Evolutionary conservation across 2,329 filamentous ascomycete genomes (phyloP).

Genomic region (Ophiostoma sp.): DNA sequence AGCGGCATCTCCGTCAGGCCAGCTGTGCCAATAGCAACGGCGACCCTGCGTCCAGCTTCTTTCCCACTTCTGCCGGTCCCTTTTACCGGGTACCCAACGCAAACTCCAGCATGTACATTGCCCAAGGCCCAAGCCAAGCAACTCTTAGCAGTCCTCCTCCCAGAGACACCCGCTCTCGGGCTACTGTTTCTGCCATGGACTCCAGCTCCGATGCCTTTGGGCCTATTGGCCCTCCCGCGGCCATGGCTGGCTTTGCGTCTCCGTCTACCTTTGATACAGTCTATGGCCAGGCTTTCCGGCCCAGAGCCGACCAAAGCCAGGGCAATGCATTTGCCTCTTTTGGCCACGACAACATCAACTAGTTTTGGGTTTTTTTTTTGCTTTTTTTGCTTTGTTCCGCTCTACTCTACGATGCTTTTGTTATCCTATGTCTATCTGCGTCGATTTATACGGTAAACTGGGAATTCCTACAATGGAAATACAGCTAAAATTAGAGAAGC

Average conservation of each 20-base stretch:
- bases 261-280: background rate
- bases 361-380: background rate
- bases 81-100: background rate
- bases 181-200: background rate
- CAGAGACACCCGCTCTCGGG: background rate
- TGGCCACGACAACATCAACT: background rate
- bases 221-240: background rate
- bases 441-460: background rate
- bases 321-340: background rate
- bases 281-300: background rate
- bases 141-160: background rate
- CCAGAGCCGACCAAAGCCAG: background rate
- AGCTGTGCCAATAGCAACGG: background rate
- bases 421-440: background rate
- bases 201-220: background rate
- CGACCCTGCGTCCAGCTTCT: background rate
- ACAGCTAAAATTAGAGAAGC: background rate
- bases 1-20: background rate
- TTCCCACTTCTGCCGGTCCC: background rate
- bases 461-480: background rate
- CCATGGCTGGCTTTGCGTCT: background rate
- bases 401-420: conserved; percentile 2
- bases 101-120: background rate
- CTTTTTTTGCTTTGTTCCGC: background rate
- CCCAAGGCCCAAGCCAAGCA: background rate